A percentile compares a stretch with the other conserved stretches of the same genome.
Conservation (phyloP, 2,329 filamentous ascomycete genomes). For the Fusarium sp. region DNA sequence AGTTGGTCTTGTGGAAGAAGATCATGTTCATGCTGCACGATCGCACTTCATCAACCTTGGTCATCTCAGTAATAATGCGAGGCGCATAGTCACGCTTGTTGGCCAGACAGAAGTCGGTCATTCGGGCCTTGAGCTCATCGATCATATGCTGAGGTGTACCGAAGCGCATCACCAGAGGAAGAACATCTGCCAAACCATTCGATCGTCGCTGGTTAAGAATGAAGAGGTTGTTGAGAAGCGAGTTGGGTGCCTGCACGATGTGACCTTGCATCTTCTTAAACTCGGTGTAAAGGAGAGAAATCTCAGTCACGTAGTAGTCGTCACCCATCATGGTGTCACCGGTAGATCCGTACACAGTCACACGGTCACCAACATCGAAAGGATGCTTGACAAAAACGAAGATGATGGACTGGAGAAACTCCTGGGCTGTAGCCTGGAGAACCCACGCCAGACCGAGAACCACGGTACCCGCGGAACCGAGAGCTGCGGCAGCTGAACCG, state of each 20-base stretch:
- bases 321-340: slow-evolving; percentile 83
- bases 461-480: slow-evolving; percentile 89
- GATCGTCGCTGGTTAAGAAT: slow-evolving; percentile 95
- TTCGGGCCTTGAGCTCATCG: slow-evolving; percentile 80
- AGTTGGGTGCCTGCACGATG: slow-evolving; percentile 95
- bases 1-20: slow-evolving; percentile 98
- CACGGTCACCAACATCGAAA: slow-evolving; percentile 94
- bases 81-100: slow-evolving; percentile 92
- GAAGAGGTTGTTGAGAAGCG: slow-evolving; percentile 90
- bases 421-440: slow-evolving; percentile 91
- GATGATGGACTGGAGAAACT: slow-evolving; percentile 92
- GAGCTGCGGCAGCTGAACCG: slow-evolving; percentile 86
- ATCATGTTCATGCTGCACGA: slow-evolving; percentile 90
- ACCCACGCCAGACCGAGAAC: slow-evolving; percentile 94
- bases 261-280: slow-evolving; percentile 99
- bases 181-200: slow-evolving; percentile 86
- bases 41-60: slow-evolving; percentile 83
- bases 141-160: slow-evolving; percentile 88
- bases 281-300: slow-evolving; percentile 92
- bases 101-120: slow-evolving; percentile 83
- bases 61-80: slow-evolving; percentile 88
- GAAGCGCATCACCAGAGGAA: slow-evolving; percentile 87
- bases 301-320: slow-evolving; percentile 96
- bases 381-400: slow-evolving; percentile 98
- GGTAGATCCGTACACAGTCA: slow-evolving; percentile 91